Evolutionary conservation across 1,284 basidiomycete species (phyloP), one percentile per base, ranked within the genome.

Genomic region (Rhodotorula sp.): DNA sequence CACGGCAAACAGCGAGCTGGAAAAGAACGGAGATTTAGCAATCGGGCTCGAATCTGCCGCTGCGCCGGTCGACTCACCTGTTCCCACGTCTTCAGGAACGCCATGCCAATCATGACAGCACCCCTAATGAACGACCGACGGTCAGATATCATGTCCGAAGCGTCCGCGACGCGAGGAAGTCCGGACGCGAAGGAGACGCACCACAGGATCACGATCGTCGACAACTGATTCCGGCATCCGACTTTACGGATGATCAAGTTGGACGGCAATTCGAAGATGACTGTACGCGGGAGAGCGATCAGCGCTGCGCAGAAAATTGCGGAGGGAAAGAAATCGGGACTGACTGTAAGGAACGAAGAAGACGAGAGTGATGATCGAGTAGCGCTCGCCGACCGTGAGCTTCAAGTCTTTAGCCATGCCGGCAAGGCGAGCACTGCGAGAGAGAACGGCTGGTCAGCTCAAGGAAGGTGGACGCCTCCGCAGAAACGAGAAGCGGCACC

Each of bases 1-100:
- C 79, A 54, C 84, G 80, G 52, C 81, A 80, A 57, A 79, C 82
- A 14, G 80, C 79, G 26, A 85, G 78, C 51, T 78, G 65, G 39
- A 43, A 43, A 43, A 43, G 39, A 14, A 43, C 39, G 39, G 39
- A 43, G 39, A 12, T 43, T 39, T 12, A 43, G 39, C 10, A 43
- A 43, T 14, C 39, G 10, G 39, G 10, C 8, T 29, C 8, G 31
- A 26, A 51, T 23, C 49, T 14, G 23, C 10, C 29, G 26, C n/a
- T 29, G 54, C 54, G 12, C 39, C 10, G 10, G 39, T 10, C 39
- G 39, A 43, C n/a, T 29, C 54, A n/a, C n/a, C 26, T 26, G 26
- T n/a, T 16, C 8, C 26, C 54, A 29, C 15, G 29, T 26, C 54
- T 76, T 78, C 21, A 78, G 75, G 64, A 80, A 81, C 6, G 77